phyloP scores from a whole-genome alignment of 441 rosid genomes.

The Populus hybrid region DNA sequence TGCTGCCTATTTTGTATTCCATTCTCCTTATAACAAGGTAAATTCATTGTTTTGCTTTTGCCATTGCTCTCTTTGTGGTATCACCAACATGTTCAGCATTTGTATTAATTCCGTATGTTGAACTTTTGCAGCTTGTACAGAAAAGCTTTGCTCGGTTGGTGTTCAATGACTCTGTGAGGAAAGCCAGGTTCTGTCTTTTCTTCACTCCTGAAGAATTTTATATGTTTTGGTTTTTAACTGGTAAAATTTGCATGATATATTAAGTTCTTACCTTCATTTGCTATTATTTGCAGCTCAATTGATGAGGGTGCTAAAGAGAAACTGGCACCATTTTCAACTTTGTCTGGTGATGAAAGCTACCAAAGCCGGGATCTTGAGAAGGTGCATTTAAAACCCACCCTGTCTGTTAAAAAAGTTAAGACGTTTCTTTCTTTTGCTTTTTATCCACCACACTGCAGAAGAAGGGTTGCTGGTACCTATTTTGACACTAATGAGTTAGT shows the following conservation, averaged over 20 bases:
- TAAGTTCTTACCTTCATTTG: slow-evolving; percentile 16
- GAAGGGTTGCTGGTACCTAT: background rate
- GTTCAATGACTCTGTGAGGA: slow-evolving; percentile 75
- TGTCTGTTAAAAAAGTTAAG: background rate
- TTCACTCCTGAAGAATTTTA: background rate
- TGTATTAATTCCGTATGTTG: slow-evolving; percentile 9
- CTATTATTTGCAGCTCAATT: slow-evolving; percentile 51
- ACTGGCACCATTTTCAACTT: slow-evolving; percentile 68
- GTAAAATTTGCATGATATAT: background rate
- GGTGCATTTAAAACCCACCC: slow-evolving; percentile 35
- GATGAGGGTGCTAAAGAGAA: slow-evolving; percentile 78
- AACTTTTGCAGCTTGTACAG: slow-evolving; percentile 82
- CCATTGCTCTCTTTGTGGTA: slow-evolving; percentile 2
- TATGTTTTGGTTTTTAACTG: background rate
- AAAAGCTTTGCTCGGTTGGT: slow-evolving; percentile 93
- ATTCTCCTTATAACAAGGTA: slow-evolving; percentile 99
- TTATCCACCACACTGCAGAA: background rate
- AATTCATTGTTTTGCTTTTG: background rate
- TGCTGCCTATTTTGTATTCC: slow-evolving; percentile 79
- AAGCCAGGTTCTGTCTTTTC: slow-evolving; percentile 54
- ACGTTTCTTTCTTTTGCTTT: background rate
- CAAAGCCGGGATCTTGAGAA: slow-evolving; percentile 96
- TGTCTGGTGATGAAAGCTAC: slow-evolving; percentile 83
- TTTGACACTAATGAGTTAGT: no score
- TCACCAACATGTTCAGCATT: background rate